These are phyloP conservation scores for Spizellomyces sp. DNA, from an alignment of 192 early-diverging fungal genomes.

Conservation along the genomic window DNA sequence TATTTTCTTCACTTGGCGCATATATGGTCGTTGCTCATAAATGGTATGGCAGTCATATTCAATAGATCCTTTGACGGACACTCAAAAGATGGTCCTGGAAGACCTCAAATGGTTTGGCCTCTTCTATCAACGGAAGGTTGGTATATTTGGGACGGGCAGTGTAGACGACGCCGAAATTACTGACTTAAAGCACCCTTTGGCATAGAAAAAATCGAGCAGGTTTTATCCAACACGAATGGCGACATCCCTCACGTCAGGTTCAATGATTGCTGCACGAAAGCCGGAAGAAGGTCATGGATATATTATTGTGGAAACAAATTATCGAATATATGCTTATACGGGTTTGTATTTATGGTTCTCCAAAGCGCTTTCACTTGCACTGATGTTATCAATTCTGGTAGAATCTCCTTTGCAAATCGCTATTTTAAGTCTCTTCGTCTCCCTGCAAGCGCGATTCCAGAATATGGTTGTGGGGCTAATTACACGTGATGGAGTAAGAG, in stretches of 20 bases:
- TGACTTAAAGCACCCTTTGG: background rate
- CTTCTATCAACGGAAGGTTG: constrained; percentile 77
- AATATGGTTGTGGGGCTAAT: constrained; percentile 91
- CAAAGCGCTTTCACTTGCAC: background rate
- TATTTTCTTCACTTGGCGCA: constrained; percentile 4
- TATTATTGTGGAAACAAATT: constrained; percentile 96
- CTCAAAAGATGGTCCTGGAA: constrained; percentile 81
- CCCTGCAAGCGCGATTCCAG: constrained; percentile 78
- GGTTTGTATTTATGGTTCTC: constrained; percentile 35
- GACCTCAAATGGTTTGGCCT: constrained; percentile 90
- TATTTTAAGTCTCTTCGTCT: constrained; percentile 86
- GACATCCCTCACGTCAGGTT: constrained; percentile 86
- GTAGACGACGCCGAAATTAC: too few species aligned
- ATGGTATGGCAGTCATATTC: constrained; percentile 69
- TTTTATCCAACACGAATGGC: constrained; percentile 94
- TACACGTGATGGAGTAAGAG: constrained; percentile 83
- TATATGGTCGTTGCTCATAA: background rate
- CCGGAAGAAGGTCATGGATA: constrained; percentile 62
- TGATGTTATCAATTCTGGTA: background rate
- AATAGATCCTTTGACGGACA: constrained; percentile 78
- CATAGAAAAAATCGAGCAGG: constrained; percentile 57
- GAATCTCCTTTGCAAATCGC: constrained; percentile 93
- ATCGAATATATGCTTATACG: constrained; percentile 92
- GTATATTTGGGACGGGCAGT: too few species aligned
- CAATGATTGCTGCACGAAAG: constrained; percentile 50